phyloP scores from a whole-genome alignment of 2,329 filamentous ascomycete genomes.

The Cladosporium sp. region DNA sequence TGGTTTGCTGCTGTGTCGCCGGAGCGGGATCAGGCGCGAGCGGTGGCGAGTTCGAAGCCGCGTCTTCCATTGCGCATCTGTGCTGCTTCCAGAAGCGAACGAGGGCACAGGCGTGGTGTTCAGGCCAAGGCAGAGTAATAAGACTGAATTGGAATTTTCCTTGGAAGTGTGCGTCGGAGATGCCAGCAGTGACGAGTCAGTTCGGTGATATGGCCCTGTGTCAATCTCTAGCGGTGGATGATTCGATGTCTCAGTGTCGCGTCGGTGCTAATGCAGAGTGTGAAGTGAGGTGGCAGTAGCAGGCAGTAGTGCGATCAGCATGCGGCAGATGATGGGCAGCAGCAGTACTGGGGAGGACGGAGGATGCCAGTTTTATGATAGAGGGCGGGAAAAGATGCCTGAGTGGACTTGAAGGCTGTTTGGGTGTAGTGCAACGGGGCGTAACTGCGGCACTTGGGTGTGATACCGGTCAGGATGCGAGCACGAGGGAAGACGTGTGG shows the following conservation, averaged over 20 bases:
- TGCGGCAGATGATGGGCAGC: not conserved
- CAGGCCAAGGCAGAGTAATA: not conserved
- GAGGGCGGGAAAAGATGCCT: not conserved
- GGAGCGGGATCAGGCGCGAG: constrained; percentile 5
- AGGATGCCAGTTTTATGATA: not conserved
- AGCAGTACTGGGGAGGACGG: not conserved
- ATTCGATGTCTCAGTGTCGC: constrained; percentile 11
- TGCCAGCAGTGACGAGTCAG: constrained; percentile 1
- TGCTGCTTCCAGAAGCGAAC: constrained; percentile 1
- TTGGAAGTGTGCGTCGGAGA: not conserved
- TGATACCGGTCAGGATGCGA: too few species aligned
- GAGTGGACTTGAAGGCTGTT: too few species aligned
- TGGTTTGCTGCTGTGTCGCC: constrained; percentile 8
- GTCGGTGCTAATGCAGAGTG: constrained; percentile 12
- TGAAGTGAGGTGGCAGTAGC: constrained; percentile 9
- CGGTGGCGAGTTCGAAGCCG: constrained; percentile 5
- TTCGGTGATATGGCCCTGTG: constrained; percentile 3
- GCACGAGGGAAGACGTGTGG: too few species aligned
- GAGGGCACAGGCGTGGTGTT: not conserved
- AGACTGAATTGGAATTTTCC: too few species aligned
- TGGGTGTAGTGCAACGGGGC: too few species aligned
- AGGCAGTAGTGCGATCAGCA: not conserved
- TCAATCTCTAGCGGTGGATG: constrained; percentile 12
- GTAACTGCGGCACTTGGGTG: too few species aligned
- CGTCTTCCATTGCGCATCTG: constrained; percentile 14